These are phyloP conservation scores for Colletotrichum zoysiae DNA, from an alignment of 2,329 filamentous ascomycete genomes.

Conservation along the genomic window DNA sequence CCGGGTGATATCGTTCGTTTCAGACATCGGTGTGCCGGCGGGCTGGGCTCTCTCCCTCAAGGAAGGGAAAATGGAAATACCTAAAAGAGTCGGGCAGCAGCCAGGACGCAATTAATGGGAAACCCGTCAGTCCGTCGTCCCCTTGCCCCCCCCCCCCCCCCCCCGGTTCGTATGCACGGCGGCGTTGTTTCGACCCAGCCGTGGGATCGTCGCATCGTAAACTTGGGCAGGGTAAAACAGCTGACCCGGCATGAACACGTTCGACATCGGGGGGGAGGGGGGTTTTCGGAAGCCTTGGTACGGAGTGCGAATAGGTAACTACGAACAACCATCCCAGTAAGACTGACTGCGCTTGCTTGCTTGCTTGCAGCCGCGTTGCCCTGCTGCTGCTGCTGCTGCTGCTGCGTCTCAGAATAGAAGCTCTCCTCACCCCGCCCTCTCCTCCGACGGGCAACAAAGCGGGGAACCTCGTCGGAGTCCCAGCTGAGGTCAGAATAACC, in stretches of 20 bases:
- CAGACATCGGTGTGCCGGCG: slow-evolving; percentile 31
- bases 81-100: background rate
- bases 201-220: slow-evolving; percentile 9
- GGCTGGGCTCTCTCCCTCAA: background rate
- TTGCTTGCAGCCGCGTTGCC: background rate
- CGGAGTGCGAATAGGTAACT: background rate
- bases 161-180: slow-evolving; percentile 9
- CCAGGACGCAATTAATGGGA: slow-evolving; percentile 11
- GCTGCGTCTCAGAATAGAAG: slow-evolving; percentile 18
- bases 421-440: background rate
- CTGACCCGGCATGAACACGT: background rate
- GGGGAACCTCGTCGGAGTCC: slow-evolving; percentile 26
- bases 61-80: background rate
- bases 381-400: background rate
- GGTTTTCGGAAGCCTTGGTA: background rate
- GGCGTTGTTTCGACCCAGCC: slow-evolving; percentile 18
- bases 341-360: background rate
- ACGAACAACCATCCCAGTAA: background rate
- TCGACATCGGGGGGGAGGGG: background rate
- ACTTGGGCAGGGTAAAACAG: background rate
- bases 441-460: slow-evolving; percentile 23
- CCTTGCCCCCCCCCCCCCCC: no score
- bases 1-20: slow-evolving; percentile 41
- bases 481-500: background rate
- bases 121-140: background rate